Conservation (phyloP, 805 yeast species). For the Nakazawaea ernobii region DNA sequence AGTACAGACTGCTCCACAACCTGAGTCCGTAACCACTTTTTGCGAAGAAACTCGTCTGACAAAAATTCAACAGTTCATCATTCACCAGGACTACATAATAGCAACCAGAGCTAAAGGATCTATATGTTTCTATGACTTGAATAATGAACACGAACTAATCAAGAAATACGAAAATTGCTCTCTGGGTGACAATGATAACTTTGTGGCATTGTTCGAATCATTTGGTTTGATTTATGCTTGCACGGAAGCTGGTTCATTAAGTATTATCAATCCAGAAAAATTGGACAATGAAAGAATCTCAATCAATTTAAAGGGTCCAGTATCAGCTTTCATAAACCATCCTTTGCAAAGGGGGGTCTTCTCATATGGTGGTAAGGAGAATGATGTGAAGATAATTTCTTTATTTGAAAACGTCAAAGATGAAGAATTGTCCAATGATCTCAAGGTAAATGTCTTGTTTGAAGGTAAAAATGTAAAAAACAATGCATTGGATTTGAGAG, state of each 20-base stretch:
- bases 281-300: constrained; percentile 13
- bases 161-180: constrained; percentile 13
- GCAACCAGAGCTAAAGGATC: constrained; percentile 39
- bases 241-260: constrained; percentile 26
- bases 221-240: constrained; percentile 25
- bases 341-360: constrained; percentile 45
- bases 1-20: constrained; percentile 57
- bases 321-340: constrained; percentile 42
- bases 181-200: constrained; percentile 25
- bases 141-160: constrained; percentile 16
- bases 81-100: constrained; percentile 29
- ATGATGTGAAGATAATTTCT: constrained; percentile 51
- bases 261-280: constrained; percentile 19
- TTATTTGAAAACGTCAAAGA: constrained; percentile 25
- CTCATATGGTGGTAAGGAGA: constrained; percentile 86
- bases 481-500: constrained; percentile 70
- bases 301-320: constrained; percentile 37
- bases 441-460: constrained; percentile 38
- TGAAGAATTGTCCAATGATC: constrained; percentile 13
- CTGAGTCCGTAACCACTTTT: constrained; percentile 38
- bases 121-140: constrained; percentile 32
- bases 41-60: constrained; percentile 25
- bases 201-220: constrained; percentile 29
- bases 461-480: constrained; percentile 80
- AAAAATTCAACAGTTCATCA: constrained; percentile 29